phyloP scores from a whole-genome alignment of 2,329 filamentous ascomycete genomes.

The Aspergillus aculeatus region DNA sequence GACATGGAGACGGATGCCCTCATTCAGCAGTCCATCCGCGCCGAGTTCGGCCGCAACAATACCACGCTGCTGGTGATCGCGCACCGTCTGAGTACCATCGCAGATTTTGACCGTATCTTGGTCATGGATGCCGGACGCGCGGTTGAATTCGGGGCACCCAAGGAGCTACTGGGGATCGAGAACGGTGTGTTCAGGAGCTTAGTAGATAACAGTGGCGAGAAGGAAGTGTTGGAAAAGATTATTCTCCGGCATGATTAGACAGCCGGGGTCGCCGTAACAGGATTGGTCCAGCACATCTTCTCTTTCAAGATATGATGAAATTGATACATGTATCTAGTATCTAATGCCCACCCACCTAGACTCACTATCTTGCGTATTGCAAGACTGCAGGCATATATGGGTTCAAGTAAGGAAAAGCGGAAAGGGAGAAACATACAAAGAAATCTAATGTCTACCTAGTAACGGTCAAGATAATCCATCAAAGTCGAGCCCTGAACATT shows the following conservation, averaged over 20 bases:
- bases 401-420: no score
- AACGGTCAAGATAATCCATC: no score
- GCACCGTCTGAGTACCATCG: slow-evolving; percentile 72
- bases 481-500: no score
- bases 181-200: not conserved
- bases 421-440: no score
- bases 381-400: no score
- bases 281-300: no score
- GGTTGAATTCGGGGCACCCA: slow-evolving; percentile 66
- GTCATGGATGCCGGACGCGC: slow-evolving; percentile 68
- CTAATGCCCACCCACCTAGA: no score
- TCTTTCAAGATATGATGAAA: no score
- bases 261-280: no score
- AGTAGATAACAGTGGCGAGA: slow-evolving; percentile 1
- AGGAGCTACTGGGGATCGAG: slow-evolving; percentile 52
- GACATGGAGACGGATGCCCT: slow-evolving; percentile 74
- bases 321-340: no score
- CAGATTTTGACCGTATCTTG: slow-evolving; percentile 72
- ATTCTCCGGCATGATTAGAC: not conserved
- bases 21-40: slow-evolving; percentile 71
- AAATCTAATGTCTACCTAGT: no score
- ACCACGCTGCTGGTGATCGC: slow-evolving; percentile 73
- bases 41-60: slow-evolving; percentile 62
- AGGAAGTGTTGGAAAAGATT: not conserved
- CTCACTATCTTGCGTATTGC: no score